Percentiles rank a stretch among this genome's conserved stretches.
Conservation (phyloP, 2,329 filamentous ascomycete species). For the Onygenales sp. region DNA sequence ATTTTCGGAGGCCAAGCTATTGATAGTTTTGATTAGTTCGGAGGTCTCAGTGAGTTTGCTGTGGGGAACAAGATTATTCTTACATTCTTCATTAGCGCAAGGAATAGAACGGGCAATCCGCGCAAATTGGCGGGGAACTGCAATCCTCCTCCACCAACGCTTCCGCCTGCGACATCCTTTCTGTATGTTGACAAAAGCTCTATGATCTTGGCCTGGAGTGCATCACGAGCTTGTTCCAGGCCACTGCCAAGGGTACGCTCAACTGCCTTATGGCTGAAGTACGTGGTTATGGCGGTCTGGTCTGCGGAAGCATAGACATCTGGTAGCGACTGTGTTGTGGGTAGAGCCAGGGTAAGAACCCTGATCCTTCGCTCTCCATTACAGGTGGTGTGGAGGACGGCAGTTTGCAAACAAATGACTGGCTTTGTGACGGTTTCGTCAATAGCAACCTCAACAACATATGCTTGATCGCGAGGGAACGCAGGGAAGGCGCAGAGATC, state of each 20-base stretch:
- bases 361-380: conserved; percentile 93
- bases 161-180: conserved; percentile 91
- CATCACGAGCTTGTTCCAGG: conserved; percentile 82
- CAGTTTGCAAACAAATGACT: conserved; percentile 84
- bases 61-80: conserved; percentile 18
- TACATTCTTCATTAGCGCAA: conserved; percentile 93
- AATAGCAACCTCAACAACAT: conserved; percentile 96
- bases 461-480: conserved; percentile 93
- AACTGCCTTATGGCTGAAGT: conserved; percentile 96
- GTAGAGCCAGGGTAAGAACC: conserved; percentile 85
- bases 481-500: conserved; percentile 97
- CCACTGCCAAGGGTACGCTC: conserved; percentile 79
- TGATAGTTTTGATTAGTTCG: conserved; percentile 15
- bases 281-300: conserved; percentile 83
- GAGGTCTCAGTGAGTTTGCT: background rate
- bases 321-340: conserved; percentile 81
- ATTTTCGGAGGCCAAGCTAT: conserved; percentile 72
- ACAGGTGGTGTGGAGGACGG: conserved; percentile 93
- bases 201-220: conserved; percentile 80
- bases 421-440: conserved; percentile 90
- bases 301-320: conserved; percentile 93
- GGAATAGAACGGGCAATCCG: conserved; percentile 78
- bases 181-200: conserved; percentile 92
- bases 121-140: conserved; percentile 92
- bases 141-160: conserved; percentile 82